A percentile compares a stretch with the other conserved stretches of the same genome.
Conservation (phyloP, 148 eudicot genomes). For the Fagopyrum esculentum region DNA sequence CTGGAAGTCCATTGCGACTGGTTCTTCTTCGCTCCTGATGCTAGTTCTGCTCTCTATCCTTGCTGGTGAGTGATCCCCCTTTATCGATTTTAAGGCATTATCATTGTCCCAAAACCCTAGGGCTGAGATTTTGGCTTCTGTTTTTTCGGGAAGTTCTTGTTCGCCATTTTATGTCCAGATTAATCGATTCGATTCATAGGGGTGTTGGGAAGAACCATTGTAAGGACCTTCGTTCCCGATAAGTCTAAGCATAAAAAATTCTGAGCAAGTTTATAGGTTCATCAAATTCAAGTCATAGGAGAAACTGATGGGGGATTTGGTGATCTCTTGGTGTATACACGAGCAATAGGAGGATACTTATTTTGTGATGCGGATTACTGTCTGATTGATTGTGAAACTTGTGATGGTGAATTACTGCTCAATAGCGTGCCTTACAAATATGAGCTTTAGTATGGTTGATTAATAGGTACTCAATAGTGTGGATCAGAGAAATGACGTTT, state of each 20-base stretch:
- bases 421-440: background rate
- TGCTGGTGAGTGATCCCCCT: slow-evolving; percentile 2
- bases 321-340: background rate
- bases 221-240: background rate
- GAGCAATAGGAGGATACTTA: background rate
- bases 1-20: background rate
- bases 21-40: background rate
- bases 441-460: background rate
- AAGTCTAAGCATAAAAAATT: background rate
- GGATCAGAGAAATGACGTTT: background rate
- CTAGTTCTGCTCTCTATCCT: background rate
- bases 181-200: background rate
- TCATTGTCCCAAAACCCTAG: background rate
- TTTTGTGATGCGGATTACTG: background rate
- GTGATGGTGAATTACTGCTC: background rate
- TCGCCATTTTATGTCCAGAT: background rate
- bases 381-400: slow-evolving; percentile 5
- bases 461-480: background rate
- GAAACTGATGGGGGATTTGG: background rate
- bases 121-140: background rate
- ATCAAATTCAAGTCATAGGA: background rate
- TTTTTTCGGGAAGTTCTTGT: background rate
- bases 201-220: background rate
- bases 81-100: background rate
- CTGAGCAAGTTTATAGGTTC: background rate